These are phyloP conservation scores for Microsporum ferrugineum DNA, from an alignment of 2,329 filamentous ascomycete genomes.

Conservation along the genomic window DNA sequence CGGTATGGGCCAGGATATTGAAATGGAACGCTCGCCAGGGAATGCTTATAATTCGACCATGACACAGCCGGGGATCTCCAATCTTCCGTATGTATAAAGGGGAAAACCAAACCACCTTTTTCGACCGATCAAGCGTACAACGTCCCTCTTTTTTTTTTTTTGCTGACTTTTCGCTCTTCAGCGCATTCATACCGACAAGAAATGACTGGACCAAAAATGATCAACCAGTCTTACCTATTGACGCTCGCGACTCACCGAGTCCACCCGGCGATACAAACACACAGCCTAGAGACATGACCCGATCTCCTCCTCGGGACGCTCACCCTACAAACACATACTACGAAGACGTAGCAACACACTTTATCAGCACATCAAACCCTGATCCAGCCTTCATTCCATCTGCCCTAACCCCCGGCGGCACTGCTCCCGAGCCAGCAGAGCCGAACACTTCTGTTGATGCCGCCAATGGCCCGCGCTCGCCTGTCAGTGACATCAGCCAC, in stretches of 20 bases:
- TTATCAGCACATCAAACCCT: constrained; percentile 44
- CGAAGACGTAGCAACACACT: constrained; percentile 86
- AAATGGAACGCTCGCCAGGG: constrained; percentile 66
- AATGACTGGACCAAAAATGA: constrained; percentile 24
- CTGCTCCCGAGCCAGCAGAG: constrained; percentile 28
- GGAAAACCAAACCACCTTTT: constrained; percentile 12
- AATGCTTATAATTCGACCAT: constrained; percentile 19
- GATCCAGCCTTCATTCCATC: constrained; percentile 15
- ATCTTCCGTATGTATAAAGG: constrained; percentile 14
- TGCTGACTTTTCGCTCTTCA: constrained; percentile 5
- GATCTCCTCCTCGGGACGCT: constrained; percentile 15
- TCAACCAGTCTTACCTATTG: constrained; percentile 1
- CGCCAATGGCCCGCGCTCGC: constrained; percentile 54
- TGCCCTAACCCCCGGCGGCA: constrained; percentile 28
- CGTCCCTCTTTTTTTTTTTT: neutral
- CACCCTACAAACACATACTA: constrained; percentile 54
- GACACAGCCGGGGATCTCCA: neutral
- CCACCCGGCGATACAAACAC: neutral
- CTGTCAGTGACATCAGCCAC: constrained; percentile 66
- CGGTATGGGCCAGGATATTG: constrained; percentile 55
- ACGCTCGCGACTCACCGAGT: constrained; percentile 13
- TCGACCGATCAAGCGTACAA: neutral
- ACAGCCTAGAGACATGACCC: constrained; percentile 17
- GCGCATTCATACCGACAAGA: constrained; percentile 38
- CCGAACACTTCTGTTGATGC: constrained; percentile 50